A percentile compares a stretch with the other conserved stretches of the same genome.
Conservation (phyloP, 108 stramenopile genomes). For the Cyclotella sp. region DNA sequence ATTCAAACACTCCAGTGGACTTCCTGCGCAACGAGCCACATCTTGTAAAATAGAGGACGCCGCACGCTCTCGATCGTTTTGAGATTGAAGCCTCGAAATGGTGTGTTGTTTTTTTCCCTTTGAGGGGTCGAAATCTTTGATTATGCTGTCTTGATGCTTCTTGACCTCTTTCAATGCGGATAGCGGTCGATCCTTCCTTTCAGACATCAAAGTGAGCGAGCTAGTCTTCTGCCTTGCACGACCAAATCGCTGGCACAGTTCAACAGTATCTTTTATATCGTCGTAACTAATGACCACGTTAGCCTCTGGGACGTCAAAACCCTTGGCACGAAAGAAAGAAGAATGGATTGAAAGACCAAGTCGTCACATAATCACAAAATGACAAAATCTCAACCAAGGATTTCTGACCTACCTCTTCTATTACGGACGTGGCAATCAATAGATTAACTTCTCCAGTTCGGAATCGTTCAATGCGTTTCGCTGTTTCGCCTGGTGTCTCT, state of each 20-base stretch:
- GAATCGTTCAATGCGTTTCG: slow-evolving; percentile 44
- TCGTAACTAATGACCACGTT: slow-evolving; percentile 55
- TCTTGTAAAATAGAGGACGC: slow-evolving; percentile 27
- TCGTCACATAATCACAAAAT: neutral
- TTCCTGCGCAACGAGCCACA: slow-evolving; percentile 19
- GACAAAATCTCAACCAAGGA: neutral
- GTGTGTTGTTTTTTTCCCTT: slow-evolving; percentile 1
- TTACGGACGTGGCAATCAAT: slow-evolving; percentile 47
- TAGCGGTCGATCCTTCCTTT: slow-evolving; percentile 52
- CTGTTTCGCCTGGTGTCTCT: slow-evolving; percentile 25
- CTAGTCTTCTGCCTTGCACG: slow-evolving; percentile 41
- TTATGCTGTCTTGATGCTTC: slow-evolving; percentile 44
- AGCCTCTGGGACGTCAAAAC: slow-evolving; percentile 49
- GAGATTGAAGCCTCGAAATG: slow-evolving; percentile 35
- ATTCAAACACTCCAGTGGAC: slow-evolving; percentile 40
- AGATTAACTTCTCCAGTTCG: slow-evolving; percentile 39
- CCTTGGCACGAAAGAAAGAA: slow-evolving; percentile 1
- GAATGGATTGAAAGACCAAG: neutral
- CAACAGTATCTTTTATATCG: slow-evolving; percentile 52
- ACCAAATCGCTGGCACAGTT: slow-evolving; percentile 53
- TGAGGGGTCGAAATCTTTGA: slow-evolving; percentile 42
- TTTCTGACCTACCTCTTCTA: slow-evolving; percentile 36
- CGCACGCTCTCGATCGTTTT: slow-evolving; percentile 38
- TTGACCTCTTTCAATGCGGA: slow-evolving; percentile 39
- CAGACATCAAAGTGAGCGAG: slow-evolving; percentile 42